phyloP scores from a whole-genome alignment of 768 basidiomycete genomes.

The Suillus placidus region DNA sequence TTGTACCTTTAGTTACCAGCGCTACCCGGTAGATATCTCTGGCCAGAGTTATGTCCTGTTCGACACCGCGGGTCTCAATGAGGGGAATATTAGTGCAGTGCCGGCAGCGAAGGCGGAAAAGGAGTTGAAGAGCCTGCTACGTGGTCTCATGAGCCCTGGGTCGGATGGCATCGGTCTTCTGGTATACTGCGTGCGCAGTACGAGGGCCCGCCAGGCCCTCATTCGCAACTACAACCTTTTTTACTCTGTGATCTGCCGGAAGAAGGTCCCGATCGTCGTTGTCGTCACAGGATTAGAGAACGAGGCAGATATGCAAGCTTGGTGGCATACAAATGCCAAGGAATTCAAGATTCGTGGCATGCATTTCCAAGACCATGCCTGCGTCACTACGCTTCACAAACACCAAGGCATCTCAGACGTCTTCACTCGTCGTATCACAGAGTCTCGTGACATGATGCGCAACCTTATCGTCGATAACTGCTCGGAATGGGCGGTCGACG shows the following conservation, averaged over 20 bases:
- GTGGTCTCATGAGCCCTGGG: constrained; percentile 21
- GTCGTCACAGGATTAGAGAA: constrained; percentile 43
- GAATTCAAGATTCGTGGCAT: constrained; percentile 30
- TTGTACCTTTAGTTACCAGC: constrained; percentile 36
- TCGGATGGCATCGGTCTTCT: constrained; percentile 15
- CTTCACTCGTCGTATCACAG: neutral
- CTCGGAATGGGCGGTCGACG: neutral
- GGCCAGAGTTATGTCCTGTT: constrained; percentile 31
- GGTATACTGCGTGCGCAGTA: constrained; percentile 30
- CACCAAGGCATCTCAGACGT: constrained; percentile 7
- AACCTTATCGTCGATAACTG: constrained; percentile 27
- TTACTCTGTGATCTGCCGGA: constrained; percentile 37
- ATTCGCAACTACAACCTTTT: constrained; percentile 43
- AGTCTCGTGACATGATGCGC: constrained; percentile 26
- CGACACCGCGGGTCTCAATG: constrained; percentile 45
- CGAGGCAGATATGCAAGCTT: constrained; percentile 29
- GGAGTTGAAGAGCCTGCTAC: constrained; percentile 27
- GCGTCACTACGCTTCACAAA: neutral
- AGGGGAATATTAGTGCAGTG: constrained; percentile 33
- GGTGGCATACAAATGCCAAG: constrained; percentile 38
- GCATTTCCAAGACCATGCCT: constrained; percentile 39
- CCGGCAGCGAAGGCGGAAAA: constrained; percentile 33
- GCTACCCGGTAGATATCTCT: constrained; percentile 30
- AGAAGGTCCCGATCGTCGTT: constrained; percentile 39
- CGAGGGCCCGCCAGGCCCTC: constrained; percentile 29